Conservation (phyloP, 257 asterid genomes). For the Eustoma russellianum region DNA sequence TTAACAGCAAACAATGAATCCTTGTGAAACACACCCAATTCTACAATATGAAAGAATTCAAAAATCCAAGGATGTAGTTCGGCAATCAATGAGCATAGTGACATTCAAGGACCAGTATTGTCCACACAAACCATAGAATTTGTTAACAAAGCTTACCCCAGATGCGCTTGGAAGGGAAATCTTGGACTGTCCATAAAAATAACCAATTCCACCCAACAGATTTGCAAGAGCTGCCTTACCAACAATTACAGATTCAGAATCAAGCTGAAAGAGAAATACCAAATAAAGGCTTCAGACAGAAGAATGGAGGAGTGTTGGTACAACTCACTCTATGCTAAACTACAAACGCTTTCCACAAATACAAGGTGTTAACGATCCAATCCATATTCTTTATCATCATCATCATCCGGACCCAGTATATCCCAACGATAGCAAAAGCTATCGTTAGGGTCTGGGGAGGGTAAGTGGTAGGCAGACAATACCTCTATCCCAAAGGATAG, state of each 20-base stretch:
- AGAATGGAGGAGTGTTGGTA: no score
- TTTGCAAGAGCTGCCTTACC: slow-evolving; percentile 84
- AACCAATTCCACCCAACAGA: slow-evolving; percentile 95
- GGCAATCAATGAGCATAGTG: no score
- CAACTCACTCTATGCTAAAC: background rate
- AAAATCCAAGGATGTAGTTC: background rate
- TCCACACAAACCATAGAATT: background rate
- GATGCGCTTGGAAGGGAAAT: slow-evolving; percentile 60
- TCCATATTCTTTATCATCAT: no score
- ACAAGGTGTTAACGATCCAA: background rate
- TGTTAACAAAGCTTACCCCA: slow-evolving; percentile 33
- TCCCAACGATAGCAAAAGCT: no score
- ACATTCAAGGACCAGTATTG: no score
- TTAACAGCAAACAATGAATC: background rate
- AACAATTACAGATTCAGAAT: slow-evolving; percentile 48
- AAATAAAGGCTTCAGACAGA: slow-evolving; percentile 14
- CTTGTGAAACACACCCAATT: background rate
- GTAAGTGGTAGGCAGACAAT: no score
- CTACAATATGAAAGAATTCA: background rate
- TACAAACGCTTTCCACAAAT: background rate
- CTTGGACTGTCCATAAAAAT: slow-evolving; percentile 88
- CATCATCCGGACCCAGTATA: no score
- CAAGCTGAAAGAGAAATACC: slow-evolving; percentile 43
- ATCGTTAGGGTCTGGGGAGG: no score
- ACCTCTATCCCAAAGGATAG: no score